phyloP scores from a whole-genome alignment of 805 yeast genomes.

The Zygosaccharomyces siamensis region DNA sequence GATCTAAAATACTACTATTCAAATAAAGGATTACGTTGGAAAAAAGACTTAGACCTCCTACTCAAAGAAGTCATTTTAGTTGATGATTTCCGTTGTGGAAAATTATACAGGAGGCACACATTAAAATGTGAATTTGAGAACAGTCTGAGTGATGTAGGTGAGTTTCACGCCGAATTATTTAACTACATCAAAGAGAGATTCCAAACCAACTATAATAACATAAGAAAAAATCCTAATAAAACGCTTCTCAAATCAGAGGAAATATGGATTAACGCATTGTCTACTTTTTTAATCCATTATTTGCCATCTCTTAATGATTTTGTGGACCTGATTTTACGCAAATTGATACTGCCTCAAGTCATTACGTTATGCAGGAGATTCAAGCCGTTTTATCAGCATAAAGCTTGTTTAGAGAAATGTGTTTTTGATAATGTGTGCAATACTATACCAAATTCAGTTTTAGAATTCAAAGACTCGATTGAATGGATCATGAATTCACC shows the following conservation, averaged over 20 bases:
- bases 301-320: constrained; percentile 15
- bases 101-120: not conserved
- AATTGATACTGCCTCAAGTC: constrained; percentile 11
- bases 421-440: constrained; percentile 5
- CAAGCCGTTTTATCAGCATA: constrained; percentile 4
- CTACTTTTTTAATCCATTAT: constrained; percentile 9
- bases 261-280: constrained; percentile 8
- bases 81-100: constrained; percentile 1
- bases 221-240: not conserved
- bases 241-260: not conserved
- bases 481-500: not conserved
- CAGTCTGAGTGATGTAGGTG: constrained; percentile 1
- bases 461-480: not conserved
- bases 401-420: constrained; percentile 8
- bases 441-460: not conserved
- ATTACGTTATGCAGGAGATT: constrained; percentile 12
- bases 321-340: constrained; percentile 7
- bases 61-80: constrained; percentile 1
- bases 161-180: constrained; percentile 9
- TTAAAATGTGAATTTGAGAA: constrained; percentile 5
- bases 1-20: not conserved
- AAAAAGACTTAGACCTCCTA: constrained; percentile 7
- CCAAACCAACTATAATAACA: constrained; percentile 5
- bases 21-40: not conserved
- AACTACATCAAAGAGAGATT: constrained; percentile 8